Base-by-base conservation (phyloP, 495 filamentous ascomycete genomes). In the Neurospora sp. region DNA sequence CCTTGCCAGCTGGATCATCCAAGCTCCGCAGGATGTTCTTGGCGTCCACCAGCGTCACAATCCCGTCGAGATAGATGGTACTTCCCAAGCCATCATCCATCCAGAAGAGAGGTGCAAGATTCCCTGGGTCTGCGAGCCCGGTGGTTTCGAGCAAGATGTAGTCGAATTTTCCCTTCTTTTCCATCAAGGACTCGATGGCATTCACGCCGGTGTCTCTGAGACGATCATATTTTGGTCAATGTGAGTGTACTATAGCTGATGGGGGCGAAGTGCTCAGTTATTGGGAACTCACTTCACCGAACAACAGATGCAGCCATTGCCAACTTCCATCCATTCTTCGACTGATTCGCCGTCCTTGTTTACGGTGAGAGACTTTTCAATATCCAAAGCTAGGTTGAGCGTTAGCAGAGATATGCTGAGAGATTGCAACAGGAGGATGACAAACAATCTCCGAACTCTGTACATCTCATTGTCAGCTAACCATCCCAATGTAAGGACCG, bases 101-200 rank as follows among this genome's bases (percentile, higher is more conserved):
- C 96, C 96, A 99, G 82, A 99, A 99, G 20, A 98, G 82, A 0
- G 96, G 96, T 3, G 96, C 96, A 61, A 99, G 89, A 76, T 98
- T 98, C 6, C 96, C 96, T 0, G 96, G 96, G 81, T 99, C 96
- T 14, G 96, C 96, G 10, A 99, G 87, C 0, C 96, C 96, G 3
- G 94, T 98, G 1, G 96, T 98, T 82, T 99, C 96, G 35, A 99
- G 91, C 1, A 99, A 89, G 76, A 99, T 97, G 84, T 98, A 98
- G 86, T 99, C 96, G 78, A 99, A 98, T 42, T 90, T 88, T 48
- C 96, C 96, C 71, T 93, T 93, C 74, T 92, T 92, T 73, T 94
- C 92, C 93, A 99, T 98, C n/a, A 99, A 85, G 20, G 91, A 92
- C 83, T 99, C 96, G 72, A 99, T 94, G 72, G 96, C 96, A 76